Evolutionary conservation across 306 rosid species (phyloP), one percentile per base, ranked within the genome.

Genomic region (Vigna mungo): DNA sequence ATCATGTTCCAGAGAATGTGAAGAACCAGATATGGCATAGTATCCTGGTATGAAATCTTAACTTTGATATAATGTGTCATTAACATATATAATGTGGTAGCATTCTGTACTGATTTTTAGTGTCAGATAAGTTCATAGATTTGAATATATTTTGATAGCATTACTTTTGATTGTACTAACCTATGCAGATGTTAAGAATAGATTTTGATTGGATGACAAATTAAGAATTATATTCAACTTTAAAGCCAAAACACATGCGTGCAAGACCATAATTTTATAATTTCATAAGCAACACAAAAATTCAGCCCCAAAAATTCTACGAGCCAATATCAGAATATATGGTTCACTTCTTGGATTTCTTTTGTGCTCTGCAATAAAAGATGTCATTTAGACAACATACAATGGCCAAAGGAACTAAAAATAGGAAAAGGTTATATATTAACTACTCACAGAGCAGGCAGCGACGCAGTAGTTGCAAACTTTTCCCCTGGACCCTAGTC

Each of bases 401-500:
- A 27, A 0, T 16, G 9, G 20, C 17, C 0, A 39, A 48, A 58
- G 23, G 32, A 18, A 23, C 2, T 7, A 68, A 41, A 58, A 2
- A 27, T 4, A 13, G 5, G 10, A 20, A 21, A 66, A 5, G 53
- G 5, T 25, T 25, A 70, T 13, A 75, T 60, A 9, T 30, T 14
- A 34, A 21, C 55, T 23, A 89, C 95, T 94, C 74, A 94, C 97
- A 82, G 92, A 36, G 89, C 52, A 1, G 92, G 84, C 79, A 89
- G 89, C 54, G 93, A 44, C 6, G 86, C 83, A 7, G 82, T 64
- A 7, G 77, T 85, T 6, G 93, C 58, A 16, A 86, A 4, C 34
- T 78, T 94, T 3, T 87, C 97, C 47, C 87, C 92, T 47, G 97
- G 98, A 73, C 98, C 98, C 98, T 94, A 72, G 15, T 30, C 34